Conservation (phyloP, 768 basidiomycete species). For the Kwoniella europaea region DNA sequence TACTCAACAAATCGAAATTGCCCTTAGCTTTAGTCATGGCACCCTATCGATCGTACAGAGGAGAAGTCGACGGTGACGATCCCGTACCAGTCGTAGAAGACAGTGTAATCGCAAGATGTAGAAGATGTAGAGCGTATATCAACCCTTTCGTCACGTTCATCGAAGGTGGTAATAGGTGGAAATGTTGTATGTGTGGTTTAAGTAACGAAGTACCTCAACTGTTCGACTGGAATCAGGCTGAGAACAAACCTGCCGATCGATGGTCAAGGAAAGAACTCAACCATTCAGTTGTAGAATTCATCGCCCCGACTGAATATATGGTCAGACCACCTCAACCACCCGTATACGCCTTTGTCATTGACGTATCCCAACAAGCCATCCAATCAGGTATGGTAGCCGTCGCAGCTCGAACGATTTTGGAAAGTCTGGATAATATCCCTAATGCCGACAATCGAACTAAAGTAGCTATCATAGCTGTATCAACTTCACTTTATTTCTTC, state of each 20-base stretch:
- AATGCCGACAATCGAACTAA: conserved; percentile 93
- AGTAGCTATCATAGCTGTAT: conserved; percentile 88
- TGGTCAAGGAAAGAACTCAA: conserved; percentile 95
- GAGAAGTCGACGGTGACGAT: conserved; percentile 65
- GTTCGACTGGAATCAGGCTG: conserved; percentile 96
- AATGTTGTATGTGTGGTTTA: conserved; percentile 98
- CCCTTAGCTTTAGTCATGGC: conserved; percentile 87
- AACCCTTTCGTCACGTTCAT: conserved; percentile 98
- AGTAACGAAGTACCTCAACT: conserved; percentile 97
- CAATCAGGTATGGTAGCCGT: conserved; percentile 98
- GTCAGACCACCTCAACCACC: conserved; percentile 95
- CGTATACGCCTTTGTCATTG: conserved; percentile 95
- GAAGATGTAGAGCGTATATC: conserved; percentile 94
- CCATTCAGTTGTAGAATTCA: conserved; percentile 90
- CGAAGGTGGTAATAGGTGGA: conserved; percentile 98
- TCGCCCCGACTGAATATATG: conserved; percentile 99
- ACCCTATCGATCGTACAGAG: conserved; percentile 81
- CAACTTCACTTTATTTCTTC: conserved; percentile 94
- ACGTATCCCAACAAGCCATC: conserved; percentile 89
- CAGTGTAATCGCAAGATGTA: conserved; percentile 92
- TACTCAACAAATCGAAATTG: conserved; percentile 86
- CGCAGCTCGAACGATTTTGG: conserved; percentile 92
- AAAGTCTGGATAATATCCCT: conserved; percentile 91
- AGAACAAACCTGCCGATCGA: conserved; percentile 91
- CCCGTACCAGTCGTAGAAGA: conserved; percentile 89